A percentile compares a stretch with the other conserved stretches of the same genome.
Conservation (phyloP, 306 rosid species). For the Glycine soja region DNA sequence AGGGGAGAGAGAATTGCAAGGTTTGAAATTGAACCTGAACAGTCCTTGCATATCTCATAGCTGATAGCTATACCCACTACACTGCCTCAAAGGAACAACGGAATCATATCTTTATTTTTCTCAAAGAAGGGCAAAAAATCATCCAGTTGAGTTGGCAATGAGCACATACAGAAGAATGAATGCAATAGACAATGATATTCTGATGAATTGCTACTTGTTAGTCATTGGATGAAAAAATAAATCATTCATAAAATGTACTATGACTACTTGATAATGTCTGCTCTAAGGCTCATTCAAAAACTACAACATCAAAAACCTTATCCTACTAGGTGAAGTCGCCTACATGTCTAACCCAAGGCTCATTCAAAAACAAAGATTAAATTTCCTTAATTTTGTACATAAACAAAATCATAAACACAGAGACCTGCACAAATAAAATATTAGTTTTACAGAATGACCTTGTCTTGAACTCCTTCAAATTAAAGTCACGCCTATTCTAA, state of each 20-base stretch:
- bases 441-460: neutral
- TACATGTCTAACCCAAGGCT: neutral
- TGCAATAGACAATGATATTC: neutral
- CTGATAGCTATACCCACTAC: neutral
- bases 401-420: neutral
- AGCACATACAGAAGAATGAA: neutral
- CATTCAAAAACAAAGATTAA: conserved; percentile 17
- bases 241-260: neutral
- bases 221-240: conserved; percentile 11
- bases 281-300: conserved; percentile 5
- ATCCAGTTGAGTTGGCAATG: conserved; percentile 24
- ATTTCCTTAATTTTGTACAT: conserved; percentile 7
- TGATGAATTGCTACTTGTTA: conserved; percentile 4
- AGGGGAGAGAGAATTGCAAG: too few relatives aligned
- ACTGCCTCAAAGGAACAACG: neutral
- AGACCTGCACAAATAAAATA: neutral
- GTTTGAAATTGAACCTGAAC: neutral
- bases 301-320: too few relatives aligned
- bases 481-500: neutral
- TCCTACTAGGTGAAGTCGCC: too few relatives aligned
- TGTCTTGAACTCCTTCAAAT: conserved; percentile 14
- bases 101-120: neutral
- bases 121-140: neutral
- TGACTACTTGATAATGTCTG: neutral
- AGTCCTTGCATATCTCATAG: conserved; percentile 10